phyloP scores from a whole-genome alignment of 495 filamentous ascomycete species.

The Annulohypoxylon maeteangense region DNA sequence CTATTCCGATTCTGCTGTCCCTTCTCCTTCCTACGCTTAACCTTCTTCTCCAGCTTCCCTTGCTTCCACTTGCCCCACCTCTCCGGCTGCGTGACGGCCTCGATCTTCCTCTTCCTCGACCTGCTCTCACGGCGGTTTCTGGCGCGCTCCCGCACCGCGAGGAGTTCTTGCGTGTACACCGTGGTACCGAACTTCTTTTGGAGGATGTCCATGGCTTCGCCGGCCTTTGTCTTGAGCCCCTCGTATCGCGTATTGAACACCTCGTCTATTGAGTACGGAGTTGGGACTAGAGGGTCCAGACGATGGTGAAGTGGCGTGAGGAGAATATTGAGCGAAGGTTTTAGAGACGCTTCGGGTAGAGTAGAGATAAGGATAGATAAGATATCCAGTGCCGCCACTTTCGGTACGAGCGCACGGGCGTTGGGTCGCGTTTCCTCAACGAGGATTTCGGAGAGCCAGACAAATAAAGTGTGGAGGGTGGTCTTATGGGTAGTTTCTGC shows the following conservation, averaged over 20 bases:
- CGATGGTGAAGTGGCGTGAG: constrained; percentile 85
- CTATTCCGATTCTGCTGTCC: constrained; percentile 72
- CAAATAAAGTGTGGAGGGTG: constrained; percentile 76
- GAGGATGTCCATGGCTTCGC: constrained; percentile 76
- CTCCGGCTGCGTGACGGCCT: constrained; percentile 84
- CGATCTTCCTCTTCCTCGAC: constrained; percentile 84
- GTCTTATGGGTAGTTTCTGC: constrained; percentile 56
- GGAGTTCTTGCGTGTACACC: constrained; percentile 75
- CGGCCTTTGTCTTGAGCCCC: constrained; percentile 71
- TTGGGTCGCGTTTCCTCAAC: constrained; percentile 78
- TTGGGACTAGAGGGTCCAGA: constrained; percentile 78
- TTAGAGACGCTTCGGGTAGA: constrained; percentile 66
- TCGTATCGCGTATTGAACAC: constrained; percentile 74
- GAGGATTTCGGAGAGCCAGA: constrained; percentile 77
- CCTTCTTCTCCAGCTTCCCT: constrained; percentile 86
- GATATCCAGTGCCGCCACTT: constrained; percentile 79
- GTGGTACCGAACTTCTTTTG: constrained; percentile 87
- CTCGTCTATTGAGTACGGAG: constrained; percentile 72
- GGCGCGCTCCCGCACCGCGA: constrained; percentile 73
- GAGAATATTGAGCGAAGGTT: constrained; percentile 69
- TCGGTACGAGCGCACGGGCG: constrained; percentile 70
- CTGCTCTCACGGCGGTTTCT: constrained; percentile 75
- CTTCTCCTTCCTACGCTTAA: constrained; percentile 81
- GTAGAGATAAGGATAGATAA: constrained; percentile 68
- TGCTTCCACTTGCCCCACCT: constrained; percentile 79